Conservation (phyloP, 805 yeast genomes). For the Wickerhamiella brachini region DNA sequence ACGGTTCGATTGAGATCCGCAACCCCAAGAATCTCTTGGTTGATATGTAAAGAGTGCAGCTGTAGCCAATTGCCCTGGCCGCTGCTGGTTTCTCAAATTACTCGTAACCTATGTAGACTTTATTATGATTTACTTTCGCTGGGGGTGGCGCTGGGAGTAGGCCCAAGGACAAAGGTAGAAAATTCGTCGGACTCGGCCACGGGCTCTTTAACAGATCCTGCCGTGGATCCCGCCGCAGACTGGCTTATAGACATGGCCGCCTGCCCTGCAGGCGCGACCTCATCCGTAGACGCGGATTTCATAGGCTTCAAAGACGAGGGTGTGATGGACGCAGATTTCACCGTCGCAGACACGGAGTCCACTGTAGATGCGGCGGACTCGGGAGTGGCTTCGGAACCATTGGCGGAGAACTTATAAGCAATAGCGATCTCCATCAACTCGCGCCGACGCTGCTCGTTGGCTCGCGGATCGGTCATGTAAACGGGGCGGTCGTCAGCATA, state of each 20-base stretch:
- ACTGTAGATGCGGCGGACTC: no score
- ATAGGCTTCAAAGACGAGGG: no score
- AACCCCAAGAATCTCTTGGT: constrained; percentile 28
- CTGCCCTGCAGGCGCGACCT: no score
- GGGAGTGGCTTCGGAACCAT: no score
- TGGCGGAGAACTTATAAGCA: neutral
- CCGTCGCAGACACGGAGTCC: no score
- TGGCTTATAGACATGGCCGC: no score
- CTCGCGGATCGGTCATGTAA: constrained; percentile 33
- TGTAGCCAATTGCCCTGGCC: neutral
- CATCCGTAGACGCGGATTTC: no score
- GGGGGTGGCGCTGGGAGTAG: no score
- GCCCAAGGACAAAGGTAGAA: neutral
- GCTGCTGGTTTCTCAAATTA: neutral
- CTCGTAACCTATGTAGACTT: neutral
- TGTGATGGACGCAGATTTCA: no score
- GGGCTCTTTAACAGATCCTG: no score
- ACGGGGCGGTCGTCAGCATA: constrained; percentile 37
- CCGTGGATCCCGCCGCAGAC: no score
- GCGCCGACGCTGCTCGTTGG: constrained; percentile 5
- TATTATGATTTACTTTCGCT: neutral
- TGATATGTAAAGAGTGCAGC: neutral
- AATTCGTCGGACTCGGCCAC: neutral
- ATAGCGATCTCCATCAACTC: constrained; percentile 1
- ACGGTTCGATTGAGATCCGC: constrained; percentile 82